phyloP scores from a whole-genome alignment of 208 protist species.

The Trichomonas vaginalis region DNA sequence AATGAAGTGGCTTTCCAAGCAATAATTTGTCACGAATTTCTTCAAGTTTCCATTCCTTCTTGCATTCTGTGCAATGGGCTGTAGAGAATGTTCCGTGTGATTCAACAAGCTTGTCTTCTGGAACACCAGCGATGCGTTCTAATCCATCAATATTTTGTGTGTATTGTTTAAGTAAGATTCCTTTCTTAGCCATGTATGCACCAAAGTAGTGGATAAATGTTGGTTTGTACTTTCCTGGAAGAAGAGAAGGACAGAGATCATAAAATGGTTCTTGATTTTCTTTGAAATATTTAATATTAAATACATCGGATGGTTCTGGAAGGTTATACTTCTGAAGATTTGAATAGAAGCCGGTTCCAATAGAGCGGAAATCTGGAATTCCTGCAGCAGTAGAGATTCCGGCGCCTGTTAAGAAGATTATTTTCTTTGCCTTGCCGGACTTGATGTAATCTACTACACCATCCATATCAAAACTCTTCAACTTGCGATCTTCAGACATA shows the following conservation, averaged over 20 bases:
- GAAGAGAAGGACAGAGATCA: neutral
- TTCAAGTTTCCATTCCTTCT: neutral
- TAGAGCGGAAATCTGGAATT: neutral
- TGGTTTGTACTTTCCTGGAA: neutral
- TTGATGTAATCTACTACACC: neutral
- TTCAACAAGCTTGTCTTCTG: conserved; percentile 60
- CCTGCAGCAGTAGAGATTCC: neutral
- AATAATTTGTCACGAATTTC: neutral
- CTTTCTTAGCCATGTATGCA: neutral
- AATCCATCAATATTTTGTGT: conserved; percentile 89
- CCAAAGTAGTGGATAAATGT: neutral
- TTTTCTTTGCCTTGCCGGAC: neutral
- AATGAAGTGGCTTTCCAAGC: neutral
- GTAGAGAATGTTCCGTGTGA: conserved; percentile 72
- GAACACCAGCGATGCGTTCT: conserved; percentile 58
- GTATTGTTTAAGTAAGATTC: conserved; percentile 53
- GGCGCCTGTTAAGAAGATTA: neutral
- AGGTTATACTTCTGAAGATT: neutral
- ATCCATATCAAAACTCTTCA: neutral
- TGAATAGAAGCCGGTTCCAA: neutral
- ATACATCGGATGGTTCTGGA: neutral
- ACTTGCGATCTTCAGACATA: neutral
- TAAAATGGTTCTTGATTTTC: neutral
- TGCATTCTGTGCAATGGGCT: conserved; percentile 56
- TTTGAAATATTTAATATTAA: neutral